Base-by-base conservation (phyloP, 164 flowering plant genomes). In the Stephania yunnanensis region DNA sequence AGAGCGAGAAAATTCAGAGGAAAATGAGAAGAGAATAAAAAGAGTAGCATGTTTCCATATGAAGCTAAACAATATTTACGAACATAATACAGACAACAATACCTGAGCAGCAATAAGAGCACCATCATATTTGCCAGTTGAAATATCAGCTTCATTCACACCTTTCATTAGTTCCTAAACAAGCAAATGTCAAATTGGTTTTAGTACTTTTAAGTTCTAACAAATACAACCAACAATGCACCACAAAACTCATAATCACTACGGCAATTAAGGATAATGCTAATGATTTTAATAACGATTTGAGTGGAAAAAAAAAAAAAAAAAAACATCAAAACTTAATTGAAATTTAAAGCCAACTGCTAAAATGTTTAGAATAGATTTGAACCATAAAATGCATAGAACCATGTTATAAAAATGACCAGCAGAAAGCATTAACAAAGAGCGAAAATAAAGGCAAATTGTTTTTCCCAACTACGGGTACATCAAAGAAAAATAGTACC, bases 81-180 rank as follows among this genome's bases (percentile, higher is more conserved):
- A 53, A 3, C 19, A 45, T 61, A 58, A 46, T 5, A 48, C 63
- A 64, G 17, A 22, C 50, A 44, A 13, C 7, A 63, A 74, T 83
- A 87, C 92, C 92, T 87, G 90, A 58, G 89, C 85, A 29, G 90
- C 87, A 80, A 89, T 84, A 74, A 81, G 66, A 4, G 85, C 82
- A 52, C 58, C 71, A 58, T 89, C 90, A 74, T 78, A 87, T 73
- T 81, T 82, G 68, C 80, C 74, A 10, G 89, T 66, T 31, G 81
- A 75, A 55, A 84, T 73, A 58, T 85, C 85, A 67, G 72, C 87
- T 53, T 80, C 86, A 77, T 85, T 82, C 9, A 85, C 86, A 69
- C 85, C 87, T 79, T 83, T 82, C 58, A 87, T 82, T 63, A 89
- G 75, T 71, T 87, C 81, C 81, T 79, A 73, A 71, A 46, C 46